Base-by-base conservation (phyloP, 75 land plant species). In the Isoetes taiwanensis region DNA sequence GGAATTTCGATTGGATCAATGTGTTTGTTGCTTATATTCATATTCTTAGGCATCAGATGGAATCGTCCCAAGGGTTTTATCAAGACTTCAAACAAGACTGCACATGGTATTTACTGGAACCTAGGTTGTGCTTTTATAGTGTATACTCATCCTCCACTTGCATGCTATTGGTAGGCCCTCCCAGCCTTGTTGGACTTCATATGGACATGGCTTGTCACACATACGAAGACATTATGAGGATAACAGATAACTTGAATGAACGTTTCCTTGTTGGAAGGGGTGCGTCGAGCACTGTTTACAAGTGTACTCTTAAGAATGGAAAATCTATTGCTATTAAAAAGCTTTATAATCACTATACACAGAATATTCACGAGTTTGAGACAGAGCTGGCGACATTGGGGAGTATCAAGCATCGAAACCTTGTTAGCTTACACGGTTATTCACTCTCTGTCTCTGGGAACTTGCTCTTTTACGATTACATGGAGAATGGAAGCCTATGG, bases 401-500 rank as follows among this genome's bases (percentile, higher is more conserved):
- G 4, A 86, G 87, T 64, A 87, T 93, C 58, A 93, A 93, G 66
- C 98, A 93, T 54, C 63, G 98, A 34, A 93, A 93, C 70, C 72
- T 93, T 10, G 98, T 86, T 28, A 68, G 85, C 55, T 79, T 93
- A 34, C 94, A 79, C 68, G 98, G 85, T 12, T 91, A 86, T 56
- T 91, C 98, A 24, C 58, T 91, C 24, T 91, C 98, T 2, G 67
- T 78, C 2, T 64, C 61, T 19, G 98, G 98, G 24, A 78, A 87
- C 43, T 75, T 91, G 27, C 82, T 91, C 23, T 86, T 91, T 65
- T 91, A 91, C 32, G 98, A 91, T 50, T 91, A 77, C 67, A 86
- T 91, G 98, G 98, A 83, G 61, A 86, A 91, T 50, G 98, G 98
- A 12, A 91, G 98, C 62, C 78, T 91, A 10, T 90, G 91, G 86